Evolutionary conservation across 208 protist genomes (phyloP), one percentile per base, ranked within the genome.

Genomic region (Trypanosoma mega): DNA sequence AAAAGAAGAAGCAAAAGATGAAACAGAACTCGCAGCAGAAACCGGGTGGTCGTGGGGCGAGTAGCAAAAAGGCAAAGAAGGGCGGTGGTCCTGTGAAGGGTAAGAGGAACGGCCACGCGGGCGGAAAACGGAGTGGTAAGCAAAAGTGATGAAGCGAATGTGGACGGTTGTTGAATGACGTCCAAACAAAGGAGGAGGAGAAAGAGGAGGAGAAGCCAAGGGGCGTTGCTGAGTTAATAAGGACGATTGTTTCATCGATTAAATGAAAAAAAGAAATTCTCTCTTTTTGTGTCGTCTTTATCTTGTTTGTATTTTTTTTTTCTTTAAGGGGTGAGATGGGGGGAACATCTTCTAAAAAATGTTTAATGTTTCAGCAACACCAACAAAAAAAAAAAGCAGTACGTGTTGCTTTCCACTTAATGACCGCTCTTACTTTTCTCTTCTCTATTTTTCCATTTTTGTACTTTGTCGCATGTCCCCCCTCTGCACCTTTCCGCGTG

Each of bases 121-220:
- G 20, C 26, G 16, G 14, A 20, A 58, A 45, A 34, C 20, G 7
- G 5, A 23, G 26, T 63, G 54, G 29, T 67, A 68, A 63, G 51
- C 37, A 76, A 75, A 57, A 68, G 67, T 33, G 60, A 64, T 55
- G 43, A 43, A 9, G 61, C n/a, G 9, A 46, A 45, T 3, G 44
- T 36, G n/a, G 30, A 20, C 14, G 43, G 52, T 12, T 5, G 29
- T 43, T 48, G 47, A 27, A 50, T 14, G 48, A 61, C 14, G 20
- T 33, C 67, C 3, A 74, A 67, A 53, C 37, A 62, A 4, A 69
- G 64, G 49, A 82, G 68, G 63, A 46, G 12, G 48, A 56, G 51
- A 48, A 20, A 67, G 18, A 34, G 60, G 2, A 45, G 27, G 45
- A 24, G 44, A 14, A 45, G 27, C 5, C 7, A 37, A 21, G 11